phyloP scores from a whole-genome alignment of 192 early-diverging fungal genomes.

The Coemansia sp. region DNA sequence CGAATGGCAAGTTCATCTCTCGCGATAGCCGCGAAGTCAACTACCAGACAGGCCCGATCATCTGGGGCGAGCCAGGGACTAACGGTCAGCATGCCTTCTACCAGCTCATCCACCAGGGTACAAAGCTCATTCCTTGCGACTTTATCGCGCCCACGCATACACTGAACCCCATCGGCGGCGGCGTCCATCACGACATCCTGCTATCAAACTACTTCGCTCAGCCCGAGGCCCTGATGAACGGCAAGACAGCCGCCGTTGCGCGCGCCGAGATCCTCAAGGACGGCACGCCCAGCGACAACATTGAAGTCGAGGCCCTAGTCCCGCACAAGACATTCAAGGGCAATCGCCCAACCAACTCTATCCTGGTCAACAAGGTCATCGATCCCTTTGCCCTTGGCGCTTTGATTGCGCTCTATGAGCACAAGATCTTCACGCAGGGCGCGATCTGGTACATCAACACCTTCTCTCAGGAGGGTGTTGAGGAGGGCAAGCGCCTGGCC shows the following conservation, averaged over 20 bases:
- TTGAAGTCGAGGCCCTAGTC: conserved; percentile 67
- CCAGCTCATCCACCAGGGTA: conserved; percentile 99
- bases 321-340: conserved; percentile 98
- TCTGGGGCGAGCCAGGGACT: conserved; percentile 99
- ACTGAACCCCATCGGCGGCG: conserved; percentile 87
- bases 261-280: conserved; percentile 78
- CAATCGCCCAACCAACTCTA: conserved; percentile 97
- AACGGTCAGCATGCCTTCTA: conserved; percentile 99
- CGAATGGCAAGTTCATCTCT: conserved; percentile 95
- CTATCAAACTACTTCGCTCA: conserved; percentile 99
- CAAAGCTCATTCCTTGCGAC: conserved; percentile 94
- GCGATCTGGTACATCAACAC: conserved; percentile 98
- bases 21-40: conserved; percentile 79
- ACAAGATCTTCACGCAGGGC: conserved; percentile 99
- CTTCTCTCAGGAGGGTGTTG: conserved; percentile 96
- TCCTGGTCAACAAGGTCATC: conserved; percentile 88
- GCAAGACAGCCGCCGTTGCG: conserved; percentile 84
- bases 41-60: conserved; percentile 94
- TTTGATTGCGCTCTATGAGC: conserved; percentile 98
- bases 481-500: conserved; percentile 98
- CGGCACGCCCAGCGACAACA: conserved; percentile 45
- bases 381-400: conserved; percentile 88
- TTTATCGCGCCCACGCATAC: conserved; percentile 95
- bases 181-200: conserved; percentile 92
- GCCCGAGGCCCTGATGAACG: conserved; percentile 96